Conservation (phyloP, 2,329 filamentous ascomycete species). For the Claviceps arundinis region DNA sequence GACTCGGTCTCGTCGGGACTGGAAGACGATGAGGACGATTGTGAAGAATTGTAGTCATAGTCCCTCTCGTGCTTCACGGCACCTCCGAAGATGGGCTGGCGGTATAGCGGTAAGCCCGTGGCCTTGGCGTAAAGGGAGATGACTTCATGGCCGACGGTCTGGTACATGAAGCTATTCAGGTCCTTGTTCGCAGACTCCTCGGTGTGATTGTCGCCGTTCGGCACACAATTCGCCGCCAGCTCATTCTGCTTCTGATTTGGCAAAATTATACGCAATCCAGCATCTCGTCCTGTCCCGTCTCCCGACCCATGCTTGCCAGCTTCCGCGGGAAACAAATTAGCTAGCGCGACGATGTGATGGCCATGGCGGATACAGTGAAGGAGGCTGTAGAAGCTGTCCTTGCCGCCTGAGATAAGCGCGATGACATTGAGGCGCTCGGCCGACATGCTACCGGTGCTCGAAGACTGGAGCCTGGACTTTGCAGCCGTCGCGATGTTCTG, state of each 20-base stretch:
- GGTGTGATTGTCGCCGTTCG: neutral
- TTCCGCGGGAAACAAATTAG: conserved; percentile 59
- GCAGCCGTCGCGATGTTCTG: neutral
- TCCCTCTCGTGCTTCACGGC: conserved; percentile 59
- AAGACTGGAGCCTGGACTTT: neutral
- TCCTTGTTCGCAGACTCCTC: conserved; percentile 30
- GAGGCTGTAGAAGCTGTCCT: conserved; percentile 90
- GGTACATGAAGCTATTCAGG: conserved; percentile 98
- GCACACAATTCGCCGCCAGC: neutral
- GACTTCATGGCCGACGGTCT: conserved; percentile 82
- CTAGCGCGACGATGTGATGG: conserved; percentile 74
- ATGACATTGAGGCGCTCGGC: conserved; percentile 57
- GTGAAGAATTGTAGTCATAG: conserved; percentile 34
- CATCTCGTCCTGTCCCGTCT: neutral
- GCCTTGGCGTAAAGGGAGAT: conserved; percentile 75
- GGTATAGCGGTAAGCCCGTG: conserved; percentile 71
- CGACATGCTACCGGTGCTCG: conserved; percentile 20
- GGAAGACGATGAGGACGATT: conserved; percentile 8
- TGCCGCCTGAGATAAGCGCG: conserved; percentile 86
- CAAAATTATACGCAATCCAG: conserved; percentile 8
- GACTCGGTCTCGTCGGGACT: conserved; percentile 77
- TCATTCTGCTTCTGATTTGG: conserved; percentile 7
- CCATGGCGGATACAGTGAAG: conserved; percentile 81
- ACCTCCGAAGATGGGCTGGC: conserved; percentile 58
- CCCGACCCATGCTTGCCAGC: neutral